Conservation (phyloP, 2,329 filamentous ascomycete genomes). For the Apiospora rasikravindrae region DNA sequence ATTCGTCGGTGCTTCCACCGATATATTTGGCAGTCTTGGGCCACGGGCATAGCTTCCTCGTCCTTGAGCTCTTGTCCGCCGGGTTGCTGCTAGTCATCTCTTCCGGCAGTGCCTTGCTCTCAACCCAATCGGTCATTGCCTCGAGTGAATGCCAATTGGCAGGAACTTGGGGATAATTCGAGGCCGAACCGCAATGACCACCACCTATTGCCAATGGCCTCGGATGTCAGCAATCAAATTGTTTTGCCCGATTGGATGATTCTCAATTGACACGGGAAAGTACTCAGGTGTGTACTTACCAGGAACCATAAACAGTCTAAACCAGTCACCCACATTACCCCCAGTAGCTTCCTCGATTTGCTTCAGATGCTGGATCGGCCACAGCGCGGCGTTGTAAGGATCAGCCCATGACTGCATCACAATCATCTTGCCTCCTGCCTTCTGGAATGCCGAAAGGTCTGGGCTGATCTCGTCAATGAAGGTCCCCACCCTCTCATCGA, state of each 20-base stretch:
- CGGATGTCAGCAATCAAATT: not conserved
- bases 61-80: conserved; percentile 36
- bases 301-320: conserved; percentile 45
- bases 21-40: conserved; percentile 27
- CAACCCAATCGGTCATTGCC: conserved; percentile 42
- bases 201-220: conserved; percentile 30
- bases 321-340: conserved; percentile 38
- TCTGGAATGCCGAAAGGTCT: conserved; percentile 37
- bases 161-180: conserved; percentile 39
- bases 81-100: conserved; percentile 37
- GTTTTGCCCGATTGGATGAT: not conserved
- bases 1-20: conserved; percentile 27
- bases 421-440: conserved; percentile 43
- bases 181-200: conserved; percentile 44
- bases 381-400: conserved; percentile 41
- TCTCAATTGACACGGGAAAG: not conserved
- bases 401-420: conserved; percentile 46
- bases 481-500: conserved; percentile 39
- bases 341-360: conserved; percentile 33
- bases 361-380: conserved; percentile 42
- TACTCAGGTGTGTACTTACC: not conserved
- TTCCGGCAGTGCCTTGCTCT: conserved; percentile 34
- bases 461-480: conserved; percentile 45
- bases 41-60: conserved; percentile 35
- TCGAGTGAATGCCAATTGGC: conserved; percentile 41